These are phyloP conservation scores for Colletotrichum viniferum DNA, from an alignment of 2,329 filamentous ascomycete genomes.

Conservation along the genomic window DNA sequence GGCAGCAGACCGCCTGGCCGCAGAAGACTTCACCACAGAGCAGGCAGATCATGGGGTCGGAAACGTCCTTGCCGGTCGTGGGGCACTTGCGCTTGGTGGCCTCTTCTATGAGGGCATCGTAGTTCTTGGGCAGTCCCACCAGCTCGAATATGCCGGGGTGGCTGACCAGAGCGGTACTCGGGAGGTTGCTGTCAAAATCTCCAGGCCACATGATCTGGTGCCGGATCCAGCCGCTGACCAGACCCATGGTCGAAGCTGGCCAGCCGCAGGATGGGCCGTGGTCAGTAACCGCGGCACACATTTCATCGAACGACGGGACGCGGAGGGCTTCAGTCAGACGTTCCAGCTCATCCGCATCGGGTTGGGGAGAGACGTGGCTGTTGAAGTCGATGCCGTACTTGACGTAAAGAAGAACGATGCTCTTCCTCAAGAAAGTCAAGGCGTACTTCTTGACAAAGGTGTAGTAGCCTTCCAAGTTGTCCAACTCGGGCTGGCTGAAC, in stretches of 20 bases:
- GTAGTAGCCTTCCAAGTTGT: constrained; percentile 59
- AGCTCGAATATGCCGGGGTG: constrained; percentile 95
- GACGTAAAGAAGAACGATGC: constrained; percentile 81
- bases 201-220: constrained; percentile 56
- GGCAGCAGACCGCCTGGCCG: constrained; percentile 90
- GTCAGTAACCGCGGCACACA: constrained; percentile 67
- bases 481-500: constrained; percentile 60
- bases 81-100: constrained; percentile 84
- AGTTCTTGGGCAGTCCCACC: constrained; percentile 89
- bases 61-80: constrained; percentile 87
- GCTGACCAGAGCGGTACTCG: constrained; percentile 57
- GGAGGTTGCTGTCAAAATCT: constrained; percentile 26
- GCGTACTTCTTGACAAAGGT: constrained; percentile 79
- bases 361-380: constrained; percentile 64
- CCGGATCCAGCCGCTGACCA: constrained; percentile 75
- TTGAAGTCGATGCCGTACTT: constrained; percentile 90
- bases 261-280: constrained; percentile 50
- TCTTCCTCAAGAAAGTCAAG: constrained; percentile 87
- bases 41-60: constrained; percentile 89
- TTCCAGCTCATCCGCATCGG: constrained; percentile 78
- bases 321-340: constrained; percentile 78
- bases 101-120: constrained; percentile 90
- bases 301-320: constrained; percentile 78
- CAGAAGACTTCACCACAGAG: constrained; percentile 98
- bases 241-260: constrained; percentile 47